phyloP scores from a whole-genome alignment of 2,329 filamentous ascomycete genomes.

The Elsinoe australis region DNA sequence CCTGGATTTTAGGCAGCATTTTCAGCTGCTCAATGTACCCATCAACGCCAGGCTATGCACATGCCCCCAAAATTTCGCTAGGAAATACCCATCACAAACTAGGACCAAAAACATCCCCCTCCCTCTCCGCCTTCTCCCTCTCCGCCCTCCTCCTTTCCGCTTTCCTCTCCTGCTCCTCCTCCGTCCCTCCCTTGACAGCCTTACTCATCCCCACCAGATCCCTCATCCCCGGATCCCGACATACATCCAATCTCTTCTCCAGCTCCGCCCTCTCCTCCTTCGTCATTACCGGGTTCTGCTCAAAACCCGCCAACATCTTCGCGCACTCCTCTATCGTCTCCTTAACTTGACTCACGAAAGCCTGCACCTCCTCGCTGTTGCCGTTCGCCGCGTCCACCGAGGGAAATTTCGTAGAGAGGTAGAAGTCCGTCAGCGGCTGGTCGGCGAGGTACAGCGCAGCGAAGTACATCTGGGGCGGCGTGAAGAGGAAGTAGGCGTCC shows the following conservation, averaged over 20 bases:
- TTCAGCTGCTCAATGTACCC: too few relatives aligned
- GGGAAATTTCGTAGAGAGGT: conserved; percentile 39
- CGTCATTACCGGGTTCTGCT: conserved; percentile 24
- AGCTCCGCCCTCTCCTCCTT: conserved; percentile 35
- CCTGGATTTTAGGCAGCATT: too few relatives aligned
- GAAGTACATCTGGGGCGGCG: conserved; percentile 88
- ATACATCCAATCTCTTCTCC: conserved; percentile 46
- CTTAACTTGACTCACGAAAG: conserved; percentile 30
- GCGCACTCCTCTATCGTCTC: conserved; percentile 35
- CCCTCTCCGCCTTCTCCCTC: conserved; percentile 29
- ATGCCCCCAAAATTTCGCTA: not conserved
- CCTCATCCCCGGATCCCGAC: conserved; percentile 15
- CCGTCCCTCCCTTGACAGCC: conserved; percentile 43
- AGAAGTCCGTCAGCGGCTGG: conserved; percentile 48
- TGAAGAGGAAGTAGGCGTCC: conserved; percentile 95
- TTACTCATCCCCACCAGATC: conserved; percentile 61
- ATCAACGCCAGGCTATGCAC: conserved; percentile 11
- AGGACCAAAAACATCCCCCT: conserved; percentile 37
- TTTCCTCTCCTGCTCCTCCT: conserved; percentile 31
- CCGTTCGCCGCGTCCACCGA: conserved; percentile 18
- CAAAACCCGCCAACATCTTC: conserved; percentile 30
- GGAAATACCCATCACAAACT: not conserved
- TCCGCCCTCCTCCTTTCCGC: conserved; percentile 36
- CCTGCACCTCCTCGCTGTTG: not conserved
- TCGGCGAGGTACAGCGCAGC: conserved; percentile 72